Base-by-base conservation (phyloP, 2,329 filamentous ascomycete genomes). In the Septoria linicola region DNA sequence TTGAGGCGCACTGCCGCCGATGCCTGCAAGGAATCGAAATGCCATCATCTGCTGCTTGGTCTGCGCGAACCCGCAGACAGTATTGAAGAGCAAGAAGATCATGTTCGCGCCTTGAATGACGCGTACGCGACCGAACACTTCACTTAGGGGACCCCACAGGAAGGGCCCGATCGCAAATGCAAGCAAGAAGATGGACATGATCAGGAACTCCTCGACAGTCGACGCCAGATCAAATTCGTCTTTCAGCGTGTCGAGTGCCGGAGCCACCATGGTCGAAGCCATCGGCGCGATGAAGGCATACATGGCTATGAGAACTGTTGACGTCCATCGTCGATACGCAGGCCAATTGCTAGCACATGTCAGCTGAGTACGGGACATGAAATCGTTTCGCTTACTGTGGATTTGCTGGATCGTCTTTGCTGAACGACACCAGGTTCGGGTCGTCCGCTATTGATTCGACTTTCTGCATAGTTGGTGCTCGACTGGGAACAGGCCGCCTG, bases 351-450 rank as follows among this genome's bases (percentile, higher is more conserved):
- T 48, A 25, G 4, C 14, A 8, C 17, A 10, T 13, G 27, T 48
- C 19, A 39, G 23, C 35, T 13, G 10, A 10, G 14, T 13, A 0
- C 11, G 16, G 0, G 10, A 1, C 8, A n/a, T 7, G 20, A 32
- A 13, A 13, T 32, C 31, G 5, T 6, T 4, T n/a, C 13, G 4
- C 44, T 40, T 40, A 48, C 44, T 72, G 70, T 2, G 73, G 73
- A 41, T 75, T 73, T 13, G 59, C 61, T 4, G 68, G 70, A 47
- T 75, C 72, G 11, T 72, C 61, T 8, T 68, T 60, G 42, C 73
- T 70, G 71, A 72, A 75, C 2, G 68, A 68, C 1, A 75, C 70
- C 17, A 73, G 16, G 69, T 70, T 27, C 66, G 63, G 39, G 13
- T 55, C 56, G 44, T 49, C 35, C 13, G 45, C 25, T 11, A 50